Evolutionary conservation across 148 eudicot genomes (phyloP), one percentile per base, ranked within the genome.

Genomic region (Drosera capensis): DNA sequence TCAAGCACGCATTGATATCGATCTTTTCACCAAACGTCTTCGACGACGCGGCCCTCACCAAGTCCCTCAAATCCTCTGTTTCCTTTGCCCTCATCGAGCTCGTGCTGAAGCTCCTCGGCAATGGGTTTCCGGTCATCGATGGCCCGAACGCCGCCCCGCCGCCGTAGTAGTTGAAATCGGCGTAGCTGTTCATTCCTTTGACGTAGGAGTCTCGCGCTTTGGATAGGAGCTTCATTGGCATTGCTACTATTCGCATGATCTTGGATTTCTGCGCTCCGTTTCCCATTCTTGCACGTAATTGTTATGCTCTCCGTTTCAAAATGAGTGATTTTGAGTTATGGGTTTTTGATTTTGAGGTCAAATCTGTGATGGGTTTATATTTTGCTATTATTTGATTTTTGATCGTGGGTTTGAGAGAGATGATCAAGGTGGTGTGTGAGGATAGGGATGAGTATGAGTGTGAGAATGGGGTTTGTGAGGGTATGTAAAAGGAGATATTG

Each of bases 171-270:
- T 40, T 8, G 9, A 31, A 46, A 11, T 64, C 50, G 0, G 74
- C 76, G 45, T 50, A 61, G 28, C 52, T 49, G 39, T 59, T 71
- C 73, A 81, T 74, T 60, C 68, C 69, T 4, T 20, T 50, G 1
- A 74, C 75, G 56, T 81, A 81, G 11, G 70, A 62, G 40, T 81
- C 92, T 13, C 72, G 58, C 1, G 81, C 92, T 51, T 69, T 77
- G 18, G 64, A 51, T 6, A 81, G 37, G 17, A 67, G 66, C 57
- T 59, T 52, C 13, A 65, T 52, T 2, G 92, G 85, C 14, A 55
- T 56, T 40, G 77, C 50, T 46, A 81, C 43, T 29, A 81, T 58
- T 8, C 56, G 36, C 37, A 68, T 11, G 24, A 77, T 43, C 56
- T 38, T 76, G 68, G n/a, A 9, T 34, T 34, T 3, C 53, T 69